A percentile compares a stretch with the other conserved stretches of the same genome.
phyloP scores from a whole-genome alignment of 441 rosid species.

The Euphorbia schlechtendalii region DNA sequence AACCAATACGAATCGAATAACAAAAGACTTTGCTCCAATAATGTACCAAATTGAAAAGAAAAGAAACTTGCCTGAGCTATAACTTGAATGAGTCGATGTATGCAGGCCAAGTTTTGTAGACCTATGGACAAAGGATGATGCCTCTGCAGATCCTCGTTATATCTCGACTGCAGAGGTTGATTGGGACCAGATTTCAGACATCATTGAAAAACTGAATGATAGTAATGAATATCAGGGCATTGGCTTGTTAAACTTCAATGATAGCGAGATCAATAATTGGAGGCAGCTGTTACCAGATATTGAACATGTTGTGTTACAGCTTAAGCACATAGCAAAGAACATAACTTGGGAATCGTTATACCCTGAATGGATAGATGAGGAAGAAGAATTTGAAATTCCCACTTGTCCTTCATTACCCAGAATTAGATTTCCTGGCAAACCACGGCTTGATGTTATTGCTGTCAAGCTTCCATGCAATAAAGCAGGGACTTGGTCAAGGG shows the following conservation, averaged over 20 bases:
- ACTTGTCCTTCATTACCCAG: conserved; percentile 65
- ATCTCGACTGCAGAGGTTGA: conserved; percentile 39
- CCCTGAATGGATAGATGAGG: conserved; percentile 94
- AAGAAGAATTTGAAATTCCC: conserved; percentile 73
- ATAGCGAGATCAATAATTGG: conserved; percentile 47
- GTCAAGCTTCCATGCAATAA: conserved; percentile 76
- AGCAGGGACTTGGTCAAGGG: conserved; percentile 66
- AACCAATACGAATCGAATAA: background rate
- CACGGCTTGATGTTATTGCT: conserved; percentile 61
- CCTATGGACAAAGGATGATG: conserved; percentile 49
- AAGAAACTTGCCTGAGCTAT: background rate
- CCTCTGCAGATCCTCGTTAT: conserved; percentile 46
- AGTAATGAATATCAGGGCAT: conserved; percentile 50
- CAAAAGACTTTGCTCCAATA: background rate
- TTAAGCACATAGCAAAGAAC: conserved; percentile 32
- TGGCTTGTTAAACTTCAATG: conserved; percentile 68
- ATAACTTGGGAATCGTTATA: conserved; percentile 75
- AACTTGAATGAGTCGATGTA: conserved; percentile 18
- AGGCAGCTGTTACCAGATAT: conserved; percentile 49
- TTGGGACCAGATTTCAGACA: conserved; percentile 53
- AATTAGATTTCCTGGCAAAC: conserved; percentile 57
- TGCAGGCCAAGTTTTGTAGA: conserved; percentile 40
- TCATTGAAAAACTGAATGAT: conserved; percentile 43
- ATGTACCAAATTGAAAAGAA: background rate
- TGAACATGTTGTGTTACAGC: conserved; percentile 51